A percentile compares a stretch with the other conserved stretches of the same genome.
Conservation (phyloP, 2,329 filamentous ascomycete species). For the Stemphylium vesicarium region DNA sequence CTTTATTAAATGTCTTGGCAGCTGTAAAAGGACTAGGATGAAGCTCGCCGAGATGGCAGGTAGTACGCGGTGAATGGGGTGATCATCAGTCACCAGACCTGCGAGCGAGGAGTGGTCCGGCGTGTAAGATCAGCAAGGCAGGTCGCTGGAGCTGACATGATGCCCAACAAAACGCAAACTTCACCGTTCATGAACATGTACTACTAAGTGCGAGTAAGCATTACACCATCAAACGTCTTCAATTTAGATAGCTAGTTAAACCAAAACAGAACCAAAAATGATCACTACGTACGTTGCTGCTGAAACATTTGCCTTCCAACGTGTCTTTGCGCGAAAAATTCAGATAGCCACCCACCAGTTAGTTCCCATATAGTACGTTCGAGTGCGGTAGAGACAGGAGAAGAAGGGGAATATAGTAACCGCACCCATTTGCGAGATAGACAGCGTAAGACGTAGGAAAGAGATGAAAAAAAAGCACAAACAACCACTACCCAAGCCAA, state of each 20-base stretch:
- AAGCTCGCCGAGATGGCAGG: not conserved
- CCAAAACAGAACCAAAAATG: slow-evolving; percentile 7
- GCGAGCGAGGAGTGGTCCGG: no score
- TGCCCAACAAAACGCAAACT: not conserved
- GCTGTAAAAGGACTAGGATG: no score
- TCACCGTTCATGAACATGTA: not conserved
- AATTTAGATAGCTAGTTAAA: slow-evolving; percentile 18
- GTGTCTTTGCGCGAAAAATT: slow-evolving; percentile 12
- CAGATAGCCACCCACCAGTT: slow-evolving; percentile 29
- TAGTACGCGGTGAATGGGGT: not conserved
- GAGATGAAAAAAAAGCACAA: slow-evolving; percentile 28
- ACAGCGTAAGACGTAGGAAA: slow-evolving; percentile 21
- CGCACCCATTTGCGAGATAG: slow-evolving; percentile 16
- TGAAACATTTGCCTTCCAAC: slow-evolving; percentile 24
- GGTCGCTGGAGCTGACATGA: not conserved
- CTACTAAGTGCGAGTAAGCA: not conserved
- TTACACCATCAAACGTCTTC: slow-evolving; percentile 21
- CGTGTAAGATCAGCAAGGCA: no score
- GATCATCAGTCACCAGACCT: not conserved
- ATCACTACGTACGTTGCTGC: slow-evolving; percentile 10
- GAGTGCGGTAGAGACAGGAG: slow-evolving; percentile 18
- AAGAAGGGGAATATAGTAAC: slow-evolving; percentile 13
- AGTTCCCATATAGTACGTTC: slow-evolving; percentile 15
- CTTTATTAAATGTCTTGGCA: not conserved
- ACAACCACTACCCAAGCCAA: slow-evolving; percentile 32